Evolutionary conservation across 2,329 filamentous ascomycete species (phyloP).

Genomic region (Eutypa lata): DNA sequence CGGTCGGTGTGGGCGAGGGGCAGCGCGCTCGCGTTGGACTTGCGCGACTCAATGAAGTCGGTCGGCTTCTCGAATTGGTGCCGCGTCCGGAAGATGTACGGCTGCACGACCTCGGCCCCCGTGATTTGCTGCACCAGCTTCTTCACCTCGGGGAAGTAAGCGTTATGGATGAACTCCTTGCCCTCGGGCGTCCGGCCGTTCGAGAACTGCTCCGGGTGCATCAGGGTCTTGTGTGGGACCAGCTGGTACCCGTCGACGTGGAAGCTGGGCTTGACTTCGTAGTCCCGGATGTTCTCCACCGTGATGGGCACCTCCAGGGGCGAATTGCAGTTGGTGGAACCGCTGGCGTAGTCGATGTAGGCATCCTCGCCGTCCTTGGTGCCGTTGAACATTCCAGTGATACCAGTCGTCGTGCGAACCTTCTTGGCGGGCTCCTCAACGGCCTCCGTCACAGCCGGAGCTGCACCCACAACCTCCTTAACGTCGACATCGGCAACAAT

Average conservation of each 20-base stretch:
- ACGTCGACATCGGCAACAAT: not conserved
- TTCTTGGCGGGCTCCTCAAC: not conserved
- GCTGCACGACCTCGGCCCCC: slow-evolving; percentile 20
- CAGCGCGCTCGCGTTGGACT: slow-evolving; percentile 19
- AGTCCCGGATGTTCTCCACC: slow-evolving; percentile 21
- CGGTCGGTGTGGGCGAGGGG: slow-evolving; percentile 26
- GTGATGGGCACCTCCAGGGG: slow-evolving; percentile 23
- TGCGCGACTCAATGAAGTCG: slow-evolving; percentile 19
- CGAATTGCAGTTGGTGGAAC: slow-evolving; percentile 22
- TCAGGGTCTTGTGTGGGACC: slow-evolving; percentile 20
- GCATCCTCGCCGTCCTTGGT: slow-evolving; percentile 20
- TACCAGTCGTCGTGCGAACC: not conserved
- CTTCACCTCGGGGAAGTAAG: slow-evolving; percentile 24
- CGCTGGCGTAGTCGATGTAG: slow-evolving; percentile 23
- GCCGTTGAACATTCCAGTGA: slow-evolving; percentile 24
- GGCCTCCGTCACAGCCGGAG: not conserved
- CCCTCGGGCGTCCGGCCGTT: slow-evolving; percentile 16
- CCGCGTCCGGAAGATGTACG: slow-evolving; percentile 25
- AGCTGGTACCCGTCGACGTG: slow-evolving; percentile 22
- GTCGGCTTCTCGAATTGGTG: slow-evolving; percentile 22
- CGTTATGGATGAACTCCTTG: slow-evolving; percentile 23
- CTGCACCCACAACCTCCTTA: too few relatives aligned
- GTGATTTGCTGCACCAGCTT: slow-evolving; percentile 25
- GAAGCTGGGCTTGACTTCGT: slow-evolving; percentile 15
- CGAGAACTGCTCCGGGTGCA: slow-evolving; percentile 23